Evolutionary conservation across 2,329 filamentous ascomycete genomes (phyloP), one percentile per base, ranked within the genome.

Genomic region (Aureobasidium melanogenum): DNA sequence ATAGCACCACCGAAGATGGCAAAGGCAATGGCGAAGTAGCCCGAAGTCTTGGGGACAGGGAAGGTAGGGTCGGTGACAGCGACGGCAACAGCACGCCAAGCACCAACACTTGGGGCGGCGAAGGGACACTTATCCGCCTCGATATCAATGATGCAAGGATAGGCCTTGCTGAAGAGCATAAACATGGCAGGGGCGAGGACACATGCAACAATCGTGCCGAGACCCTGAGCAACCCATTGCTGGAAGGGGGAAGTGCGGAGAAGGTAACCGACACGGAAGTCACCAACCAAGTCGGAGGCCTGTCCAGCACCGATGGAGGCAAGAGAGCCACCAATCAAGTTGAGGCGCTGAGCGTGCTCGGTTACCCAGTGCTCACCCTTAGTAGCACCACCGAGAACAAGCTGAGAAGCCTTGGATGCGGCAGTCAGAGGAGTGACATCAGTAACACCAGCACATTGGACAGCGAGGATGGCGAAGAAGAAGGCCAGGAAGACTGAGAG

Each of bases 201-300:
- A 66, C 87, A 78, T n/a, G 85, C 80, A 51, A 87, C 79, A 34
- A 87, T 70, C 9, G 82, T 82, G 30, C 85, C 85, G 15, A 86
- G 72, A 44, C 78, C 80, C 71, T 88, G 86, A 0, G 85, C 85
- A 65, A 85, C 77, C 78, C 84, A 88, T 71, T 88, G 86, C 69
- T 84, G 80, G 63, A 81, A 78, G 0, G 86, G 85, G 0, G 85
- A 80, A 0, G 85, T 88, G 64, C 81, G 77, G 59, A 88, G 80
- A 5, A 88, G 77, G 77, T 87, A 88, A 5, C 85, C 86, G 43
- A 85, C 84, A 36, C 85, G 80, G 79, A 88, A 88, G 68, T 89
- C 86, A 60, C 78, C 78, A 38, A 83, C 80, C 17, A 88, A 74
- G 56, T 80, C 75, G 39, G 75, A 79, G 47, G 74, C 69, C 61